Percentiles rank a stretch among this genome's conserved stretches.
phyloP scores from a whole-genome alignment of 1,139 yeast species.

The Blastobotrys niveus region DNA sequence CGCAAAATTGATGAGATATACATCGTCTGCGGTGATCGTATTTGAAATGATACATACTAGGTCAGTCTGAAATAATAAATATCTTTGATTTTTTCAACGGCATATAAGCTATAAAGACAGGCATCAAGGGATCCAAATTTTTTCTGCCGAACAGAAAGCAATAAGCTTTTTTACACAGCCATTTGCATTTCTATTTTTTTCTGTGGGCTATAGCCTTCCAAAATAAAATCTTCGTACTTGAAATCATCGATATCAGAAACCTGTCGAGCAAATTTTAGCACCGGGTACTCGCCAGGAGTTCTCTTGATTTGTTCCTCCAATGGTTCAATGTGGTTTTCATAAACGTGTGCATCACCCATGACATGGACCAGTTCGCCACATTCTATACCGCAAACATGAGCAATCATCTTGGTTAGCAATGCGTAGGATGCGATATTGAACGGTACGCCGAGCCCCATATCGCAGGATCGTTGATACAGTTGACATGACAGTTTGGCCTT shows the following conservation, averaged over 20 bases:
- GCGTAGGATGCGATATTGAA: conserved; percentile 97
- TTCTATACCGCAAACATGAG: conserved; percentile 87
- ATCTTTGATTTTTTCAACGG: too few relatives aligned
- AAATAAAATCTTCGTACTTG: conserved; percentile 77
- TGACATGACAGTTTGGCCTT: conserved; percentile 76
- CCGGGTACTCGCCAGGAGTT: conserved; percentile 75
- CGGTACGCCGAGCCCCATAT: conserved; percentile 98
- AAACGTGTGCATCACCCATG: conserved; percentile 95
- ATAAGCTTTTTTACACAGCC: conserved; percentile 43
- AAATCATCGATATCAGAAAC: conserved; percentile 79
- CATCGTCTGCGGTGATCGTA: too few relatives aligned
- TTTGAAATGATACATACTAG: too few relatives aligned
- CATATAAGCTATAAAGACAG: too few relatives aligned
- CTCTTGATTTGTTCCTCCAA: conserved; percentile 71
- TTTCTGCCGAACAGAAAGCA: neutral
- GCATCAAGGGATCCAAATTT: neutral
- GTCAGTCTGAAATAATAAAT: too few relatives aligned
- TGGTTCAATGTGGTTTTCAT: conserved; percentile 88
- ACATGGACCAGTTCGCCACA: conserved; percentile 94
- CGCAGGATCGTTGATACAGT: conserved; percentile 95
- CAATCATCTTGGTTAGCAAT: conserved; percentile 85
- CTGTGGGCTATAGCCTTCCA: conserved; percentile 74
- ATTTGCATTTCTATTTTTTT: conserved; percentile 81
- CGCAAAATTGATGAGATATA: too few relatives aligned
- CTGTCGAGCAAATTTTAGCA: conserved; percentile 58